Percentiles rank a stretch among this genome's conserved stretches.
Evolutionary conservation across 2,329 filamentous ascomycete genomes (phyloP).

Genomic region (Thelonectria rubi): DNA sequence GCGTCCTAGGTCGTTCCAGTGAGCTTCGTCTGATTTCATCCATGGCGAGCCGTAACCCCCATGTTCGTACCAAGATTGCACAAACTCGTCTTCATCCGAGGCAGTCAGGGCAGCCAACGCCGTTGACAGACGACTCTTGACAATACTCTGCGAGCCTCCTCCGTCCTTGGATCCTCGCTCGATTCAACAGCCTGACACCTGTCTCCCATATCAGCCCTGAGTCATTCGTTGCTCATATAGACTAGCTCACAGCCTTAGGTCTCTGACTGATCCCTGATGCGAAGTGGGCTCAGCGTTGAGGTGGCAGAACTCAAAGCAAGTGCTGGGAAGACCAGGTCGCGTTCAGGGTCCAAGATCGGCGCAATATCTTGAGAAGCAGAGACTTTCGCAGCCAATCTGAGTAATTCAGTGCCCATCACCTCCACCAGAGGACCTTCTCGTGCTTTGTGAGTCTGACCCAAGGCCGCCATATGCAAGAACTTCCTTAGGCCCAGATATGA

Average conservation of each 20-base stretch:
- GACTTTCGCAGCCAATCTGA: conserved; percentile 32
- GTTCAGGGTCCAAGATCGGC: conserved; percentile 36
- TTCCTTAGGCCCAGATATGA: conserved; percentile 38
- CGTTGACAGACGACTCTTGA: conserved; percentile 6
- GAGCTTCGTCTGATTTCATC: conserved; percentile 29
- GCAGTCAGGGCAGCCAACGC: conserved; percentile 7
- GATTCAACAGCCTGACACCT: conserved; percentile 4
- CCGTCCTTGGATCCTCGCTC: background rate
- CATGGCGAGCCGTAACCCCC: conserved; percentile 14
- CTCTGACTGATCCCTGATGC: conserved; percentile 33
- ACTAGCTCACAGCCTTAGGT: conserved; percentile 26
- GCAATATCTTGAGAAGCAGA: conserved; percentile 29
- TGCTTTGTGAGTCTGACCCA: conserved; percentile 35
- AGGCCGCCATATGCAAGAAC: conserved; percentile 39
- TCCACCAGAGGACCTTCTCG: conserved; percentile 35
- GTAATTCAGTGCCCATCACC: conserved; percentile 28
- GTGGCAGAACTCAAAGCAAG: conserved; percentile 31
- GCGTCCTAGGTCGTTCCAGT: conserved; percentile 29
- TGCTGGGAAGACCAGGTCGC: conserved; percentile 17
- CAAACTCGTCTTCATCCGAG: conserved; percentile 13
- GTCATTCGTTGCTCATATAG: conserved; percentile 30
- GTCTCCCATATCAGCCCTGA: conserved; percentile 20
- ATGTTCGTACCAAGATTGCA: conserved; percentile 21
- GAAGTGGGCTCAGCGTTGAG: conserved; percentile 34
- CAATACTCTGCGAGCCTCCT: background rate